Evolutionary conservation across 257 asterid genomes (phyloP), one percentile per base, ranked within the genome.

Genomic region (Linaria vulgaris): DNA sequence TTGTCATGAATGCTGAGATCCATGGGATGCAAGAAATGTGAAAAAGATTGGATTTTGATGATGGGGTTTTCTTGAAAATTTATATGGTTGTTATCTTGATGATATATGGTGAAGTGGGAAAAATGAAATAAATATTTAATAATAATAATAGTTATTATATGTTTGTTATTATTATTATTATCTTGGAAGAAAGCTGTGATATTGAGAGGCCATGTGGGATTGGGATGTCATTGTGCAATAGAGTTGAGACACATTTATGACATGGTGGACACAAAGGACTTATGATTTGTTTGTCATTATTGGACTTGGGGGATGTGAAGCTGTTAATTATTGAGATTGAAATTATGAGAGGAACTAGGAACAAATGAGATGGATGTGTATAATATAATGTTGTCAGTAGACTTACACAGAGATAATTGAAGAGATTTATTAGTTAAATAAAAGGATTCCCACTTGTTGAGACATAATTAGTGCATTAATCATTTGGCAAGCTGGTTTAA

Each of bases 141-240:
- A n/a, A 16, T 17, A 15, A 49, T 49, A 25, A 12, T n/a, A 6
- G 51, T 8, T 1, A 46, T 3, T 46, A 0, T 1, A 47, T 47
- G 6, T 4, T 4, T 14, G 15, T 45, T 13, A 45, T 15, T n/a
- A 9, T n/a, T 47, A 47, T 20, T 22, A 22, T 20, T 50, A 50
- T 50, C 31, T 50, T 50, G 56, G n/a, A 10, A 21, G 10, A 67
- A 51, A 49, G 64, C 53, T 66, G 74, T 63, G 72, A 8, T 14
- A 19, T 50, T 50, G 56, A 15, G 12, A 44, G 59, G 59, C 75
- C 68, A 69, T 67, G 79, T 66, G 79, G 68, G 73, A 74, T 64
- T 67, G 61, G 74, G 74, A 22, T 62, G 15, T 72, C 72, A 53
- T 27, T 59, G 64, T 68, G 52, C 57, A 17, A 16, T 12, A 19